Evolutionary conservation across 1,284 basidiomycete genomes (phyloP), one percentile per base, ranked within the genome.

Genomic region (Sporisorium reilianum): DNA sequence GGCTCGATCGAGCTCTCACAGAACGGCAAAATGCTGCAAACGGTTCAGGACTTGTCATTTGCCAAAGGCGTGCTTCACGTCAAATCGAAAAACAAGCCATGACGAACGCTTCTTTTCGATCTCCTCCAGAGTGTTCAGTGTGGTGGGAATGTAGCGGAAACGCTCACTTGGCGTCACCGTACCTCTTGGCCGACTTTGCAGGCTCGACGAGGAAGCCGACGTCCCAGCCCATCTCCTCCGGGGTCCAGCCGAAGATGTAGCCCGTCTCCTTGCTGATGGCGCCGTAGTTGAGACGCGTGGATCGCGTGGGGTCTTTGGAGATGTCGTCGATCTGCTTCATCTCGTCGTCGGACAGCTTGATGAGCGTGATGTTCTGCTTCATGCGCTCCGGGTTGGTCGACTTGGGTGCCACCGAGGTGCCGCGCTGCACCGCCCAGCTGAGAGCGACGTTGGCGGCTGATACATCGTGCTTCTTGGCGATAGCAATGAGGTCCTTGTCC

Each of bases 341-440:
- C 79, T 92, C 90, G 45, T 89, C 89, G 63, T 89, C 81, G 77
- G 86, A 87, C 45, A 93, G 86, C 75, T 88, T 87, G 65, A 92
- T 86, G 74, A 92, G 88, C 82, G 91, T 85, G 86, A 91, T 84
- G 86, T 95, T 95, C 12, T 89, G 86, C 40, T 87, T 86, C 84
- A 95, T 93, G 57, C 94, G 90, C 40, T 87, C 83, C 36, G 90
- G 89, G 89, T 94, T 75, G 30, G 72, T 69, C 26, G 70, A 77
- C 58, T 78, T 79, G 8, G 80, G 80, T 9, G 65, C 70, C 10
- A 75, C 75, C n/a, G 69, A 72, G 23, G 67, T 62, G 30, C 75
- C 77, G 16, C 75, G 53, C 93, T 91, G 25, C 89, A 92, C 86
- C 93, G 92, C 92, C 18, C 90, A 90, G 57, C 92, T 87, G 56